A percentile compares a stretch with the other conserved stretches of the same genome.
These are phyloP conservation scores for Saccharomycopsis microspora DNA, from an alignment of 805 yeast genomes.

Conservation along the genomic window DNA sequence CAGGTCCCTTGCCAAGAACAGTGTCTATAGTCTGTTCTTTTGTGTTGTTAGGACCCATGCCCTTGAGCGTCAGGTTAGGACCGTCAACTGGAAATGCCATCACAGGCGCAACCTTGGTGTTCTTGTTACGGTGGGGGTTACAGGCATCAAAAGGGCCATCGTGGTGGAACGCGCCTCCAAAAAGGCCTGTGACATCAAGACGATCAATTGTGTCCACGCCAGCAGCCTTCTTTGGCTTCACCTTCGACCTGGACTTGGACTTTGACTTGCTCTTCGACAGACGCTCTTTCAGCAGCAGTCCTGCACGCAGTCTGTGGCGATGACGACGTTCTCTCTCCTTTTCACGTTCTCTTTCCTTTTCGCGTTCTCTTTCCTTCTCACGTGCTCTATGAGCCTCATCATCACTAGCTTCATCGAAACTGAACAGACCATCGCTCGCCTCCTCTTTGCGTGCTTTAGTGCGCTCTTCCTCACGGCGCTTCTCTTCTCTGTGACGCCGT, in stretches of 20 bases:
- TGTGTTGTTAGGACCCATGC: constrained; percentile 41
- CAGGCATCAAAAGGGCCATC: constrained; percentile 99
- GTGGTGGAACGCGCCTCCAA: constrained; percentile 93
- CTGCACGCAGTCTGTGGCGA: constrained; percentile 4
- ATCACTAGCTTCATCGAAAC: constrained; percentile 10
- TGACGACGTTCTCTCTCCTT: constrained; percentile 11
- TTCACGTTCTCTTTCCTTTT: constrained; percentile 7
- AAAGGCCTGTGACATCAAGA: constrained; percentile 89
- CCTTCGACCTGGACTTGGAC: background rate
- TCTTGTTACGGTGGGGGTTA: constrained; percentile 88
- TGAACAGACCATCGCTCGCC: constrained; percentile 6
- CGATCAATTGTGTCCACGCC: constrained; percentile 84
- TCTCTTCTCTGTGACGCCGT: constrained; percentile 10
- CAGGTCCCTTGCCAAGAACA: constrained; percentile 59
- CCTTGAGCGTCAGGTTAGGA: constrained; percentile 77
- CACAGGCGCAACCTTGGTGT: constrained; percentile 73
- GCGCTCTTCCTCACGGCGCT: constrained; percentile 4
- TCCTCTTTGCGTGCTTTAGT: constrained; percentile 3
- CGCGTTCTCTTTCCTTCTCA: constrained; percentile 8
- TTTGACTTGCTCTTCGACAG: background rate
- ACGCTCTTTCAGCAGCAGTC: background rate
- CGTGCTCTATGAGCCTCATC: constrained; percentile 5
- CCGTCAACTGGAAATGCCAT: constrained; percentile 94
- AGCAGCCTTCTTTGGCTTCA: constrained; percentile 10
- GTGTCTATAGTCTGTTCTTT: constrained; percentile 57